These are phyloP conservation scores for Hemisphaericaspora lyxosophila DNA, from an alignment of 1,139 yeast genomes.

Conservation along the genomic window DNA sequence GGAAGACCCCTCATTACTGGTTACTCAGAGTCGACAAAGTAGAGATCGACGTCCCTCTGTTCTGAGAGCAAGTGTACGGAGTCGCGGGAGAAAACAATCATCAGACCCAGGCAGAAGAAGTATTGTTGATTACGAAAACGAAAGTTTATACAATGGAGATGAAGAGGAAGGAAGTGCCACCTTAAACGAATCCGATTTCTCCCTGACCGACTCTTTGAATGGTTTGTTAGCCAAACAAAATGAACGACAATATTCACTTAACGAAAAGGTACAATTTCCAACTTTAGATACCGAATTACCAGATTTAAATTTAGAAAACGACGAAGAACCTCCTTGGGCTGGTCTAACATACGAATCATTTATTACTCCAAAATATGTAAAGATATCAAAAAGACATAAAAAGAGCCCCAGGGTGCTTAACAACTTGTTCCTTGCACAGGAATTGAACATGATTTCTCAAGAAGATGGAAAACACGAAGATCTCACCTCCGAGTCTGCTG, in stretches of 20 bases:
- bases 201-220: constrained; percentile 9
- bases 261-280: constrained; percentile 17
- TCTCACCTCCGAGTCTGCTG: background rate
- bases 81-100: background rate
- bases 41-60: background rate
- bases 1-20: background rate
- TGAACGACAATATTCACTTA: background rate
- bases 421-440: constrained; percentile 78
- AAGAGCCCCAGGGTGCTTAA: constrained; percentile 47
- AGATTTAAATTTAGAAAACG: constrained; percentile 5
- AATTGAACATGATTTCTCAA: constrained; percentile 39
- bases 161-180: constrained; percentile 10
- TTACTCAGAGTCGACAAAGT: too few relatives aligned
- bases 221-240: background rate
- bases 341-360: constrained; percentile 42
- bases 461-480: constrained; percentile 4
- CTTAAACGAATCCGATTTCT: constrained; percentile 7
- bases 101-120: background rate
- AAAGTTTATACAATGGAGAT: constrained; percentile 15
- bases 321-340: constrained; percentile 27
- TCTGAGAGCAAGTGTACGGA: background rate
- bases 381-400: constrained; percentile 44
- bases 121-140: constrained; percentile 13
- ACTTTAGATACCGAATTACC: constrained; percentile 10
- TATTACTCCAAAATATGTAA: constrained; percentile 54